A percentile compares a stretch with the other conserved stretches of the same genome.
These are phyloP conservation scores for Typha latifolia DNA, from an alignment of 176 grass and related monocot genomes.

Conservation along the genomic window DNA sequence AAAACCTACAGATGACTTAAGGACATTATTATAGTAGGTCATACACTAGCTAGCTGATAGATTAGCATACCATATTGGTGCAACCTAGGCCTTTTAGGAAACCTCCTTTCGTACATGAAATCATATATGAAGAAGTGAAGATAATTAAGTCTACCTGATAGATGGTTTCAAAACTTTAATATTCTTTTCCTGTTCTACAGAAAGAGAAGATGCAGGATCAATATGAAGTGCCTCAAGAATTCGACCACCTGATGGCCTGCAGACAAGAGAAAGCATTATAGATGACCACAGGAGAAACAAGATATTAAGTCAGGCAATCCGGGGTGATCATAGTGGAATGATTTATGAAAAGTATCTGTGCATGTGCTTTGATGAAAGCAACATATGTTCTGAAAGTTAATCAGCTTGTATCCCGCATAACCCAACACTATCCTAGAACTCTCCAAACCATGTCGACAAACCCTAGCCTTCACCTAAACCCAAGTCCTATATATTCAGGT, in stretches of 20 bases:
- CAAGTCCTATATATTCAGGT: constrained; percentile 26
- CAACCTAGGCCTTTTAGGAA: too few species aligned
- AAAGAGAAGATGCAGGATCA: constrained; percentile 90
- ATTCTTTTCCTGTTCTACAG: constrained; percentile 85
- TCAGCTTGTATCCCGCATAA: constrained; percentile 25
- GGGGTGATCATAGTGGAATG: constrained; percentile 12
- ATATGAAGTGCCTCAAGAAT: constrained; percentile 99
- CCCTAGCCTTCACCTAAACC: constrained; percentile 29
- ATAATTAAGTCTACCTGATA: constrained; percentile 28
- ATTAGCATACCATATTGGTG: too few species aligned
- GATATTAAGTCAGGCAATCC: constrained; percentile 17
- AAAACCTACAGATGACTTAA: background rate
- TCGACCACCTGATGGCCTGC: constrained; percentile 67
- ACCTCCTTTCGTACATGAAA: too few species aligned
- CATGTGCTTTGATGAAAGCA: constrained; percentile 13
- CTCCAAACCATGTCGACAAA: constrained; percentile 14
- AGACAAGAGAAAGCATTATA: constrained; percentile 45
- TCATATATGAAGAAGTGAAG: background rate
- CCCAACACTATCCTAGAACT: constrained; percentile 9
- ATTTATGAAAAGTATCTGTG: constrained; percentile 23
- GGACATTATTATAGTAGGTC: background rate
- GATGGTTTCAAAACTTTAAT: constrained; percentile 61
- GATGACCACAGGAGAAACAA: constrained; percentile 9
- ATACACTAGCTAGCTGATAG: too few species aligned
- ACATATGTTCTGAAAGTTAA: constrained; percentile 7